These are phyloP conservation scores for Psidium guajava DNA, from an alignment of 345 rosid genomes.

Conservation along the genomic window DNA sequence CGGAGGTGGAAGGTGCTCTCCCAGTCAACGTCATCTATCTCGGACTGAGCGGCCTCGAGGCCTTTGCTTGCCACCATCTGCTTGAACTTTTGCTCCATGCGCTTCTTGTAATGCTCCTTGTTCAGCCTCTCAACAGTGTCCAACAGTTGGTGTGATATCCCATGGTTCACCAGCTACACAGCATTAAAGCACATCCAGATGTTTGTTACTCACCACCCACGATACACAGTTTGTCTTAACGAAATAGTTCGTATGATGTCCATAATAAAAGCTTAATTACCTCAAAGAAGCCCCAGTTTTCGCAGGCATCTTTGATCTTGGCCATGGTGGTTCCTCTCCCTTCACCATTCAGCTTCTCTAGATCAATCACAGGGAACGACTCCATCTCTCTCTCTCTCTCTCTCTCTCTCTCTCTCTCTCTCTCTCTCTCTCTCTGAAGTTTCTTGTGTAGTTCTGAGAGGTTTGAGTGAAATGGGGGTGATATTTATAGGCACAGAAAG, in stretches of 20 bases:
- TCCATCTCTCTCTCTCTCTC: slow-evolving; percentile 19
- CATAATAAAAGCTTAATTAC: slow-evolving; percentile 8
- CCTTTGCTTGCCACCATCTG: slow-evolving; percentile 52
- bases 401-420: too few relatives aligned
- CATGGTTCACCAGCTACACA: slow-evolving; percentile 56
- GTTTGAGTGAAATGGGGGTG: slow-evolving; percentile 9
- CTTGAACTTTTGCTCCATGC: slow-evolving; percentile 54
- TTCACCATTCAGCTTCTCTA: slow-evolving; percentile 46
- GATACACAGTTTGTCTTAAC: not conserved
- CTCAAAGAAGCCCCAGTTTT: slow-evolving; percentile 89
- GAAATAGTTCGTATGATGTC: not conserved
- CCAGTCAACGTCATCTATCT: slow-evolving; percentile 59
- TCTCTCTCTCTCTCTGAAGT: not conserved
- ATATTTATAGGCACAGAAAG: slow-evolving; percentile 41
- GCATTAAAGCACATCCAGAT: not conserved
- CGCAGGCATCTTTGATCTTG: slow-evolving; percentile 56
- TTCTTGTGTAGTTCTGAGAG: not conserved
- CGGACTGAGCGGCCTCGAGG: slow-evolving; percentile 40
- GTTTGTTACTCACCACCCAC: too few relatives aligned
- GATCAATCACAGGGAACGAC: slow-evolving; percentile 50
- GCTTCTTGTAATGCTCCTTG: slow-evolving; percentile 51
- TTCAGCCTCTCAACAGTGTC: slow-evolving; percentile 58
- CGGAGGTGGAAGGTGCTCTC: slow-evolving; percentile 69
- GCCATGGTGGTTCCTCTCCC: slow-evolving; percentile 49
- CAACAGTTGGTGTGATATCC: slow-evolving; percentile 52